Base-by-base conservation (phyloP, 1,284 basidiomycete species). In the Ganoderma sinense region DNA sequence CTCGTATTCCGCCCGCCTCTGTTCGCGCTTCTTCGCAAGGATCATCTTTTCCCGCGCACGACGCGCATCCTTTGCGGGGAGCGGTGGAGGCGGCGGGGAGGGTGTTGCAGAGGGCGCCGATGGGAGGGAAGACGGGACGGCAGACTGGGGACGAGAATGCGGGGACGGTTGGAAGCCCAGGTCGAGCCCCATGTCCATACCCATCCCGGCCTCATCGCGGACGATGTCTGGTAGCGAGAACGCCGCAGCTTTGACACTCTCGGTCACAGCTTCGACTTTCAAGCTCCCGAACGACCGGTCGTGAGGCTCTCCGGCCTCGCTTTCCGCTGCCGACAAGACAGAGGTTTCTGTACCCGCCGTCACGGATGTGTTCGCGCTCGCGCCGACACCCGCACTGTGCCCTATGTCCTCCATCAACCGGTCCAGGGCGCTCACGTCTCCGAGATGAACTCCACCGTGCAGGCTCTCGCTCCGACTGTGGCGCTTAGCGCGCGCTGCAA, bases 391-490 rank as follows among this genome's bases (percentile, higher is more conserved):
- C 23, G 68, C 70, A 36, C 68, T 64, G 83, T 77, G 40, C 85
- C 88, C 89, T 43, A 94, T 92, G 72, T 93, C 88, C 69, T 93
- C 91, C 87, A 93, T 92, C 45, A 95, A 83, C 68, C 90, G 83
- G 76, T 95, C 94, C 63, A 95, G 84, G 5, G 93, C 93, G 73
- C 91, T 93, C 87, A 93, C 91, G 66, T 93, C 91, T 69, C 88
- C 87, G 14, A 93, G 86, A 73, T 90, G 87, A 18, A 81, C 65
- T 56, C 69, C 59, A 55, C 73, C 70, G 20, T 78, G 36, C 2
- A 60, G 4, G 39, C 39, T 61, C 40, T 61, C 59, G 13, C 40
- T 61, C 40, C 59, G 41, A 40, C 59, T 61, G 39, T 61, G 59
- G 14, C 59, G 59, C 62, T 69, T 63, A 36, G 62, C 56, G 2